Conservation (phyloP, 2,329 filamentous ascomycete species). For the Simplicillium sp. region DNA sequence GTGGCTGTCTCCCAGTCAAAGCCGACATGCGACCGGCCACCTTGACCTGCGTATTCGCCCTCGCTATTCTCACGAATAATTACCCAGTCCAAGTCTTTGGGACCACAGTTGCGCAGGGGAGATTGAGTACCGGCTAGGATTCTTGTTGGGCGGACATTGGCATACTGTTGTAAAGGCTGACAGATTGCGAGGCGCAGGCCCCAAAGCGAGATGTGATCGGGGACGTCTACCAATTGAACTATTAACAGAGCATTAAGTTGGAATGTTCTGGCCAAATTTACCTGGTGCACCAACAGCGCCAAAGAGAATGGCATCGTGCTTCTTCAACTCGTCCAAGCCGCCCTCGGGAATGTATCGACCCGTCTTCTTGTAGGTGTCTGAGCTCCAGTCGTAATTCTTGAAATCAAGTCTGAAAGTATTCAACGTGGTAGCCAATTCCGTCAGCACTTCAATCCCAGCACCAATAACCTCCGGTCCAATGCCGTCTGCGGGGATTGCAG, state of each 20-base stretch:
- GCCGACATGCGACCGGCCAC: constrained; percentile 49
- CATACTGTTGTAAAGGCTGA: constrained; percentile 55
- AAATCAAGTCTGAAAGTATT: constrained; percentile 53
- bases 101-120: constrained; percentile 39
- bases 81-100: constrained; percentile 53
- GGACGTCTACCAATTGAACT: constrained; percentile 33
- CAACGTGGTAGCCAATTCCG: constrained; percentile 39
- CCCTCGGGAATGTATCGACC: constrained; percentile 44
- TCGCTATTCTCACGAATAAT: constrained; percentile 59
- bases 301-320: constrained; percentile 51
- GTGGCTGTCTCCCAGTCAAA: constrained; percentile 51
- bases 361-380: constrained; percentile 54
- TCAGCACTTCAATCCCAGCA: constrained; percentile 50
- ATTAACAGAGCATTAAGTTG: background rate
- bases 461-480: constrained; percentile 55
- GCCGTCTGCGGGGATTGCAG: constrained; percentile 53
- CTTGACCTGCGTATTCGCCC: constrained; percentile 57
- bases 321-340: constrained; percentile 23
- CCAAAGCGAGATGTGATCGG: constrained; percentile 59
- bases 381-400: constrained; percentile 57
- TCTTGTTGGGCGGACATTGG: constrained; percentile 54
- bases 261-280: constrained; percentile 7
- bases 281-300: constrained; percentile 53
- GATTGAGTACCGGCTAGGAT: constrained; percentile 51
- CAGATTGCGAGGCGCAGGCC: constrained; percentile 54